Percentiles rank a stretch among this genome's conserved stretches.
These are phyloP conservation scores for Fusarium sp. DNA, from an alignment of 2,329 filamentous ascomycete species.

Conservation along the genomic window DNA sequence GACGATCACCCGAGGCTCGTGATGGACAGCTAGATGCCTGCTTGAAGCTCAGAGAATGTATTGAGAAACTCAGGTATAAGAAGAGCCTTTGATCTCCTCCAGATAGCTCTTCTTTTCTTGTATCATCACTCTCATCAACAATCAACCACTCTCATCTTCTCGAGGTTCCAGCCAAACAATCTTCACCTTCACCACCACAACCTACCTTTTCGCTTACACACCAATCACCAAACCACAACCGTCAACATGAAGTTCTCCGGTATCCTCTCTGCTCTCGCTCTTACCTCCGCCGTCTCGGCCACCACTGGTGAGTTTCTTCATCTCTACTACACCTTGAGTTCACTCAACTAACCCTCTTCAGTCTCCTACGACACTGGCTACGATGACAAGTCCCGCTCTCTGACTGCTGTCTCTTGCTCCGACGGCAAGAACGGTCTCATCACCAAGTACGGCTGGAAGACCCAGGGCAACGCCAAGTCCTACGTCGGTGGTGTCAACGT, in stretches of 20 bases:
- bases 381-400: conserved; percentile 70
- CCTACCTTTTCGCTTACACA: conserved; percentile 21
- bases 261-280: conserved; percentile 58
- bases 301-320: conserved; percentile 50
- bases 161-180: conserved; percentile 31
- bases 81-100: conserved; percentile 27
- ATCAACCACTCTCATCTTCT: conserved; percentile 30
- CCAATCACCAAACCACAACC: conserved; percentile 35
- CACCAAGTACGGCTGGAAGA: conserved; percentile 72
- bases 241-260: conserved; percentile 62
- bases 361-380: conserved; percentile 83
- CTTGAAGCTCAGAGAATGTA: conserved; percentile 23
- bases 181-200: conserved; percentile 18
- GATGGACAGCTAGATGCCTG: conserved; percentile 30
- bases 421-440: conserved; percentile 78
- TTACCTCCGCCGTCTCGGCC: conserved; percentile 57
- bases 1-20: conserved; percentile 39
- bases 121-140: conserved; percentile 36
- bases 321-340: background rate
- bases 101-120: conserved; percentile 17
- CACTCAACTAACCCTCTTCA: conserved; percentile 40
- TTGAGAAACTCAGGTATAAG: conserved; percentile 40
- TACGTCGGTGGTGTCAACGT: conserved; percentile 68
- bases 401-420: conserved; percentile 75
- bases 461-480: conserved; percentile 65